These are phyloP conservation scores for Paecilomyces variotii DNA, from an alignment of 2,329 filamentous ascomycete genomes.

Conservation along the genomic window DNA sequence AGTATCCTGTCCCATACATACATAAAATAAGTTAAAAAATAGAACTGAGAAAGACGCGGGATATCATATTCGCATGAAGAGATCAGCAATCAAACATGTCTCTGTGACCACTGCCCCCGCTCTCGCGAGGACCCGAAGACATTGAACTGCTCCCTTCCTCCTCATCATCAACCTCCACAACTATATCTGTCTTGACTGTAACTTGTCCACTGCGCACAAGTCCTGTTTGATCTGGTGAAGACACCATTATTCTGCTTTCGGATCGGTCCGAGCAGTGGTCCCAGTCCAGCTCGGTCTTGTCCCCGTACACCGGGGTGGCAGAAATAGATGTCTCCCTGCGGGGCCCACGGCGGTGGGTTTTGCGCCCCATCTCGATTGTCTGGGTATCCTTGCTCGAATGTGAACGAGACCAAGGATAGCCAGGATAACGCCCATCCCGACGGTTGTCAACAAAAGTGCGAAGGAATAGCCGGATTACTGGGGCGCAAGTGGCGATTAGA, in stretches of 20 bases:
- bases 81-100: background rate
- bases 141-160: background rate
- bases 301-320: background rate
- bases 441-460: constrained; percentile 19
- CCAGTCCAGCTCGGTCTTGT: constrained; percentile 1
- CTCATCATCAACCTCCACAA: constrained; percentile 17
- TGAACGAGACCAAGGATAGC: constrained; percentile 15
- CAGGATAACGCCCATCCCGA: constrained; percentile 9
- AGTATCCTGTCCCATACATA: background rate
- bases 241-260: constrained; percentile 3
- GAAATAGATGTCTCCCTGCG: background rate
- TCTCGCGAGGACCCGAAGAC: background rate
- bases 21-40: background rate
- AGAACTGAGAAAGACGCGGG: background rate
- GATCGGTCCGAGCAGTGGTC: constrained; percentile 6
- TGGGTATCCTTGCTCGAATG: constrained; percentile 11
- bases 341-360: constrained; percentile 1
- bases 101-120: background rate
- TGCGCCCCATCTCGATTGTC: constrained; percentile 2
- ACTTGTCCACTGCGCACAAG: constrained; percentile 8
- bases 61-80: background rate
- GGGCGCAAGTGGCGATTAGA: constrained; percentile 26
- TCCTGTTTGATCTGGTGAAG: constrained; percentile 7
- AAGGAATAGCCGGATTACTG: constrained; percentile 26
- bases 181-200: constrained; percentile 24